These are phyloP conservation scores for Rhytidiadelphus loreus DNA, from an alignment of 225 moss, liverwort and hornwort species.

Conservation along the genomic window DNA sequence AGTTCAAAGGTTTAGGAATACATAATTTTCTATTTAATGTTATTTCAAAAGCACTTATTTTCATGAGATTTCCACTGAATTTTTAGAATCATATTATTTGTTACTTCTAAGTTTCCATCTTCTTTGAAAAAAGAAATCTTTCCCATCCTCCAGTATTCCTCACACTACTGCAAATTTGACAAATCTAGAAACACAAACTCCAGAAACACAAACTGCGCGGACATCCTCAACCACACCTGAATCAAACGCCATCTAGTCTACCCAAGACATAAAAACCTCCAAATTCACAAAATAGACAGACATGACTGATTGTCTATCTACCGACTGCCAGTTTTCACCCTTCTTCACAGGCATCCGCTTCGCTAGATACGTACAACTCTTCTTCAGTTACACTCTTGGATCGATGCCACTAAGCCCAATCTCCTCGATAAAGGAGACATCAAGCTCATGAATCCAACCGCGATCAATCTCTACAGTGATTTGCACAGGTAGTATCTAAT, in stretches of 20 bases:
- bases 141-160: background rate
- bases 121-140: background rate
- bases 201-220: no score
- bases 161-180: background rate
- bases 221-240: background rate
- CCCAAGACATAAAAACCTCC: background rate
- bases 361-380: background rate
- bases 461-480: background rate
- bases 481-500: background rate
- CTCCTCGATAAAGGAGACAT: background rate
- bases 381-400: background rate
- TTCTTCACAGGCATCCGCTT: background rate
- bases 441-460: background rate
- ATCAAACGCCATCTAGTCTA: background rate
- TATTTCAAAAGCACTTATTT: background rate
- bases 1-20: no score
- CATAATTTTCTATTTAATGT: background rate
- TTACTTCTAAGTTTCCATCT: background rate
- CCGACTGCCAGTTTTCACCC: background rate
- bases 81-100: no score
- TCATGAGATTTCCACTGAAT: background rate
- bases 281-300: no score
- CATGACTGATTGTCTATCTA: background rate
- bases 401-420: no score
- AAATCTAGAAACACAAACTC: background rate